Evolutionary conservation across 2,329 filamentous ascomycete species (phyloP).

Genomic region (Rhinocladiella mackenziei): DNA sequence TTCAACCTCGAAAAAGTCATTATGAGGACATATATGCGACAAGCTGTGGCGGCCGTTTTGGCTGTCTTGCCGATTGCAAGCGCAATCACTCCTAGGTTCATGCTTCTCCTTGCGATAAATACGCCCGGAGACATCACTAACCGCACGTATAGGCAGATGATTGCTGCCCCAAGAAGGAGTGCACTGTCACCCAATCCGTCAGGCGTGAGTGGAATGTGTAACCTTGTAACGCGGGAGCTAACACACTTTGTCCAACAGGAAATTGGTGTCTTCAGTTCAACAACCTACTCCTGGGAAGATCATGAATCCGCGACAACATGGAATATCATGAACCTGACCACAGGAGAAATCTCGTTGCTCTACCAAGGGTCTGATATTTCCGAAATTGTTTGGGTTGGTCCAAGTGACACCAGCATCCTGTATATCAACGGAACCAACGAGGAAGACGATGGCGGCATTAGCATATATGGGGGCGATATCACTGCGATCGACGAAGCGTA

Average conservation of each 20-base stretch:
- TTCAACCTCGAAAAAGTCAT: too few species aligned
- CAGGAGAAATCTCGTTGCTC: slow-evolving; percentile 62
- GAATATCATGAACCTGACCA: slow-evolving; percentile 68
- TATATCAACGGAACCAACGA: slow-evolving; percentile 51
- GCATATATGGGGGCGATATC: slow-evolving; percentile 39
- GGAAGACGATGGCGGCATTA: slow-evolving; percentile 38
- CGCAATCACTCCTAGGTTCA: slow-evolving; percentile 31
- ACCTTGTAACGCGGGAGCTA: background rate
- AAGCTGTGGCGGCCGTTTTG: slow-evolving; percentile 20
- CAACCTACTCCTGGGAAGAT: slow-evolving; percentile 73
- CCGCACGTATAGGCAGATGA: slow-evolving; percentile 32
- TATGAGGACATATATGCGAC: slow-evolving; percentile 2
- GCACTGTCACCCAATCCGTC: slow-evolving; percentile 39
- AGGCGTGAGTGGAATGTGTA: slow-evolving; percentile 33
- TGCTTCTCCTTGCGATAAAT: background rate
- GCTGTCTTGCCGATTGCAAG: slow-evolving; percentile 27
- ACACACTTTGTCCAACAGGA: slow-evolving; percentile 30
- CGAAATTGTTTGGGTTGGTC: slow-evolving; percentile 73
- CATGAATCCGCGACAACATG: slow-evolving; percentile 61
- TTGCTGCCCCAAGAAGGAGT: slow-evolving; percentile 38
- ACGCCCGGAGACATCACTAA: slow-evolving; percentile 1
- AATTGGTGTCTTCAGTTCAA: slow-evolving; percentile 53
- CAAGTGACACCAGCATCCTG: slow-evolving; percentile 54
- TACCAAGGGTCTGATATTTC: slow-evolving; percentile 61
- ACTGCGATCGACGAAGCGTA: slow-evolving; percentile 35